Base-by-base conservation (phyloP, 768 basidiomycete species). In the Boletus reticuloceps region DNA sequence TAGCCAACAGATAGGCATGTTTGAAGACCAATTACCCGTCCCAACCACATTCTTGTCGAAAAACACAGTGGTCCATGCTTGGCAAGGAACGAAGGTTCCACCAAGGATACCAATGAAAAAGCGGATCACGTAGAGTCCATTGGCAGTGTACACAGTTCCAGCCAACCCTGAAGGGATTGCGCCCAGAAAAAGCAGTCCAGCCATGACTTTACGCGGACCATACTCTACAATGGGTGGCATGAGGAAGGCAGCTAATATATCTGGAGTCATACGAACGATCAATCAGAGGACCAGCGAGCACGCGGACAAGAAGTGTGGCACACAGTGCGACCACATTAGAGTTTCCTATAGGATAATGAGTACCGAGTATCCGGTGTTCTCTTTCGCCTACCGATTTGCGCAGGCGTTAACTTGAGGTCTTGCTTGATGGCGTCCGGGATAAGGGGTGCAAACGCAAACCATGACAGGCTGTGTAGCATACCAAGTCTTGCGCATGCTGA, bases 371-470 rank as follows among this genome's bases (percentile, higher is more conserved):
- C 2, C 19, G 12, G 19, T 27, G 47, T 50, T 37, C 44, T 51
- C 49, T 39, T 17, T 12, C 16, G 50, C 66, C 12, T 37, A 71
- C 71, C 77, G 25, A 84, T 73, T 66, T 84, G 72, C 7, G 64
- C 71, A 10, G 72, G 58, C 4, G 79, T 78, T 20, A 85, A 70
- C 2, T 76, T 67, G 54, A 85, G 73, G 66, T 85, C 83, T 25
- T 64, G 60, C 58, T 76, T 77, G 68, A 85, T 83, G 29, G 75
- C 80, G 8, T 80, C 79, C 0, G 82, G 80, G 32, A 82, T 76
- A 16, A 85, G 76, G 0, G 83, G 83, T n/a, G 82, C 73, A 60
- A 85, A 84, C 1, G 83, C 82, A 55, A 84, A 84, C 84, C 82
- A 79, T 1, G 73, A 72, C 27, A 75, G 50, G 42, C 74, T 74